Percentiles rank a stretch among this genome's conserved stretches.
Conservation (phyloP, 257 asterid genomes). For the Solanum pennellii region DNA sequence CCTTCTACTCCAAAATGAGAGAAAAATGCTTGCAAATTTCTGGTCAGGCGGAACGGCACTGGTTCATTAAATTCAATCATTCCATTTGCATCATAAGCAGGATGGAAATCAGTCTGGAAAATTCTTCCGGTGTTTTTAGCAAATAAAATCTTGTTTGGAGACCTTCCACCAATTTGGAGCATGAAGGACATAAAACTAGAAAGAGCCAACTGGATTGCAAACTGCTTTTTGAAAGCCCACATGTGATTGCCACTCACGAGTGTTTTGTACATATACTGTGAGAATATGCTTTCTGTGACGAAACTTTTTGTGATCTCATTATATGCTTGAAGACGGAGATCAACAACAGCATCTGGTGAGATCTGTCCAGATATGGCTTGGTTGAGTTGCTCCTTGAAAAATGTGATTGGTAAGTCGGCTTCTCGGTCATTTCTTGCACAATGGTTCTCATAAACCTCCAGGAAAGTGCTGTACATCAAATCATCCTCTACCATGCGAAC, state of each 20-base stretch:
- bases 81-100: slow-evolving; percentile 91
- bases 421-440: slow-evolving; percentile 94
- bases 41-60: slow-evolving; percentile 92
- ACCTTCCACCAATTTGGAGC: slow-evolving; percentile 98
- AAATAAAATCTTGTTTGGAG: slow-evolving; percentile 91
- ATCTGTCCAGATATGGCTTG: slow-evolving; percentile 95
- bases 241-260: slow-evolving; percentile 80
- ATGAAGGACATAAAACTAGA: slow-evolving; percentile 92
- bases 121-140: slow-evolving; percentile 96
- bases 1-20: slow-evolving; percentile 98
- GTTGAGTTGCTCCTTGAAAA: slow-evolving; percentile 88
- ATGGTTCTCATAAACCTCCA: slow-evolving; percentile 96
- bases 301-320: slow-evolving; percentile 69
- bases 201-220: slow-evolving; percentile 89
- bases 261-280: slow-evolving; percentile 97
- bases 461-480: slow-evolving; percentile 91
- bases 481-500: slow-evolving; percentile 99
- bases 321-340: slow-evolving; percentile 92
- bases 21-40: slow-evolving; percentile 93
- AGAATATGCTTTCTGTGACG: slow-evolving; percentile 87
- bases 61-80: slow-evolving; percentile 96
- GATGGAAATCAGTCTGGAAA: slow-evolving; percentile 97
- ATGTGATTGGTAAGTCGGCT: slow-evolving; percentile 84
- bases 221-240: slow-evolving; percentile 97
- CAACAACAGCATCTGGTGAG: slow-evolving; percentile 92